Evolutionary conservation across 257 asterid species (phyloP).

Genomic region (Salvia splendens): DNA sequence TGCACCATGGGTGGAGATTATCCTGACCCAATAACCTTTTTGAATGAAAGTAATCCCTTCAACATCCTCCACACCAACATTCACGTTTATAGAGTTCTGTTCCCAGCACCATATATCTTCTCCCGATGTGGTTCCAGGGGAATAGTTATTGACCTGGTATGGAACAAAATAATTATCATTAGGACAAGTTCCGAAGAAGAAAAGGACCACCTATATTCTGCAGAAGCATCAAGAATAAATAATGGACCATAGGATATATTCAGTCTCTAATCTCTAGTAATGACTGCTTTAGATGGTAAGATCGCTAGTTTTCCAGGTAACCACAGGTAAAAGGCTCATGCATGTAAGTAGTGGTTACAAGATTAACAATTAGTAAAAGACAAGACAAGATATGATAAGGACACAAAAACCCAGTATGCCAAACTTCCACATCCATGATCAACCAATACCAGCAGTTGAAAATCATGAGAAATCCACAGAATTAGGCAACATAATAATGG

Average conservation of each 20-base stretch:
- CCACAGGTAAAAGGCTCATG: conserved; percentile 14
- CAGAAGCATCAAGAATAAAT: conserved; percentile 19
- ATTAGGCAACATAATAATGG: conserved; percentile 1
- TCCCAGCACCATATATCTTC: conserved; percentile 98
- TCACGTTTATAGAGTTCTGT: conserved; percentile 53
- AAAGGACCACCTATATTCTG: conserved; percentile 23
- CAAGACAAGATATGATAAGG: conserved; percentile 1
- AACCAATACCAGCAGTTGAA: conserved; percentile 22
- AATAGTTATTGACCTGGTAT: conserved; percentile 61
- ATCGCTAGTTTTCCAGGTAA: conserved; percentile 13
- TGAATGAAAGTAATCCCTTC: conserved; percentile 74
- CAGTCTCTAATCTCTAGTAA: neutral
- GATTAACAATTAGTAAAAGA: conserved; percentile 5
- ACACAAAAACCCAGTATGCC: conserved; percentile 6
- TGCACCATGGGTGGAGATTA: conserved; percentile 82
- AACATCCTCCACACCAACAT: conserved; percentile 80
- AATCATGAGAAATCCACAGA: conserved; percentile 8
- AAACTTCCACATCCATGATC: conserved; percentile 19
- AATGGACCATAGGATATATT: conserved; percentile 8
- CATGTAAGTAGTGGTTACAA: neutral
- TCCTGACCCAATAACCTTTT: conserved; percentile 79
- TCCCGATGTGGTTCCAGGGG: conserved; percentile 47
- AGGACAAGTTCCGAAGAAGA: conserved; percentile 2
- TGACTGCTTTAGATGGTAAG: conserved; percentile 10
- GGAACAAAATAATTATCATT: conserved; percentile 30